Percentiles rank a stretch among this genome's conserved stretches.
Evolutionary conservation across 371 early-diverging fungal genomes (phyloP).

Genomic region (Smittium culicis): DNA sequence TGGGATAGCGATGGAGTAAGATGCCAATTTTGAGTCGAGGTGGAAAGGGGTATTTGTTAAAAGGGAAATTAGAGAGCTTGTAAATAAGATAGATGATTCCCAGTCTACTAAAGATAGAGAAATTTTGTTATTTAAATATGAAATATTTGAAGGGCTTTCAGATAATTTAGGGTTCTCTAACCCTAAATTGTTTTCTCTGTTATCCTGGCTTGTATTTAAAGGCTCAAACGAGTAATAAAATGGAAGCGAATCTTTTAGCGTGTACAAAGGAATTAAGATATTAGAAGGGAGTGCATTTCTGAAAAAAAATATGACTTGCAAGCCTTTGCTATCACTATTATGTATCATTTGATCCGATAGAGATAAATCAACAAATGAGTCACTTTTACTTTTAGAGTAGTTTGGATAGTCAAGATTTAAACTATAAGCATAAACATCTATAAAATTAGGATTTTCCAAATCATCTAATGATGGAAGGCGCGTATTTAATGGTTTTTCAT

Average conservation of each 20-base stretch:
- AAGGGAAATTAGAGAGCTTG: constrained; percentile 4
- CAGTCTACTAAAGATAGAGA: not conserved
- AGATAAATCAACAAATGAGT: not conserved
- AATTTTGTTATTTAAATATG: constrained; percentile 3
- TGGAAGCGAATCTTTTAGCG: not conserved
- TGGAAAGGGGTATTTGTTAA: not conserved
- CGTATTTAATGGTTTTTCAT: not conserved
- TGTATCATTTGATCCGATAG: not conserved
- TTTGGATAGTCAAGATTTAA: constrained; percentile 2
- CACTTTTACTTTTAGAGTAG: not conserved
- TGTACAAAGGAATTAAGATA: constrained; percentile 5
- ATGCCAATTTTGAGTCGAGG: not conserved
- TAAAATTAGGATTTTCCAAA: not conserved
- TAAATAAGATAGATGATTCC: constrained; percentile 1
- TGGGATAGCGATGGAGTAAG: no score
- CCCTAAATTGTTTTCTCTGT: not conserved
- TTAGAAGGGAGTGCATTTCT: not conserved
- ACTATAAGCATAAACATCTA: constrained; percentile 1
- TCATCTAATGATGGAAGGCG: not conserved
- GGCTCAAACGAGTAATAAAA: constrained; percentile 8
- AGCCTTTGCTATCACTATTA: not conserved
- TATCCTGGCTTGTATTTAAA: not conserved
- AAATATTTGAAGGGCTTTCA: no score
- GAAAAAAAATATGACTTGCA: not conserved
- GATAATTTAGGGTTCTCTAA: no score